Evolutionary conservation across 768 basidiomycete genomes (phyloP), one percentile per base, ranked within the genome.

Genomic region (Amanita brunnescens): DNA sequence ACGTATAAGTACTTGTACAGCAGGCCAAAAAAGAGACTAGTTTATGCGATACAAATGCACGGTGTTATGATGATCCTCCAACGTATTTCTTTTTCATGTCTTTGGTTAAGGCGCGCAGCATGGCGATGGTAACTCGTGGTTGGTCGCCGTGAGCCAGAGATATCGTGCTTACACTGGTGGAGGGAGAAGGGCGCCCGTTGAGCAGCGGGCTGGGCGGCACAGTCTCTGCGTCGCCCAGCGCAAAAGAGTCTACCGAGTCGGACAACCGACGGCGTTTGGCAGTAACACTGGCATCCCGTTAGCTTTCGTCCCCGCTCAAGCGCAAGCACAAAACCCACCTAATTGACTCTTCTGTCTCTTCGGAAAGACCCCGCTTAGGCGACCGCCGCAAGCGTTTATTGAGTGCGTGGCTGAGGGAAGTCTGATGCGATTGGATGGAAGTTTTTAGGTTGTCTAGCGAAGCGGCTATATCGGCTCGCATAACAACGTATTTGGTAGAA

Each of bases 61-160:
- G 13, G 8, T 9, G 12, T 24, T 34, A 37, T 23, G n/a, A 52
- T 39, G 35, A 38, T 33, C 18, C 29, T n/a, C 24, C 9, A 52
- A 52, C 47, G n/a, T 78, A 78, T 58, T 71, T 75, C 57, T 64
- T 68, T 66, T 76, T 79, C 53, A 81, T 54, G 62, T 80, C 75
- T 53, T 68, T 71, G 34, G 79, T 79, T 53, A 81, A 60, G 3
- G 77, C 76, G 35, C 81, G 78, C 44, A 87, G 61, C 84, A 86
- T 86, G 13, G 79, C 78, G 21, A 80, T 67, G 2, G 83, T 85
- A 32, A 85, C 26, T 42, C 9, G 60, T 56, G 23, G 60, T 47
- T 43, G 62, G 62, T 63, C 29, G 3, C 50, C 50, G 32, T 58
- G 57, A 10, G 69, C 63, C 4, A 72, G 64, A 1, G 76, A 75